Percentiles rank a stretch among this genome's conserved stretches.
Conservation (phyloP, 2,329 filamentous ascomycete species). For the Fusarium sp. region DNA sequence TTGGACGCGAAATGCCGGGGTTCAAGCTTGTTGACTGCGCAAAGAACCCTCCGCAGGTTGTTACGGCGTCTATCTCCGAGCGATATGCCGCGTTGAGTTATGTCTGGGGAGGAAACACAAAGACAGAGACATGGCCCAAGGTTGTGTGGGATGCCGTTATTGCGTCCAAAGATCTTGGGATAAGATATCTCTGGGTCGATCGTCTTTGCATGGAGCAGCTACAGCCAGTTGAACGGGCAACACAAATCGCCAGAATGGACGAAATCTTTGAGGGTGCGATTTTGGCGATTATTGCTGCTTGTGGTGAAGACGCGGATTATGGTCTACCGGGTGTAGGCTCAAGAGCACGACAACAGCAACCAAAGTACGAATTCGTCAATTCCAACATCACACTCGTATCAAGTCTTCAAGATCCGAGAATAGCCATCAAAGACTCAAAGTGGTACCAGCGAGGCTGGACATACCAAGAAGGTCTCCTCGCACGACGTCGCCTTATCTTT, state of each 20-base stretch:
- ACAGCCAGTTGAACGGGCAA: slow-evolving; percentile 40
- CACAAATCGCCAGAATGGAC: slow-evolving; percentile 53
- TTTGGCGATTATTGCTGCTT: slow-evolving; percentile 54
- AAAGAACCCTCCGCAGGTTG: slow-evolving; percentile 47
- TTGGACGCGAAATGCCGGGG: slow-evolving; percentile 44
- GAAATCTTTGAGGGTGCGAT: slow-evolving; percentile 51
- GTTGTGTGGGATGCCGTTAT: slow-evolving; percentile 49
- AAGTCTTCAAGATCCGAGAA: slow-evolving; percentile 47
- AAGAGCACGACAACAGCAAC: slow-evolving; percentile 44
- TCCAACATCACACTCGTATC: slow-evolving; percentile 50
- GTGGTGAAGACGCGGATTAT: slow-evolving; percentile 48
- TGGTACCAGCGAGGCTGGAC: slow-evolving; percentile 55
- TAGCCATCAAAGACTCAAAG: slow-evolving; percentile 47
- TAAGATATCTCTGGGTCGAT: slow-evolving; percentile 55
- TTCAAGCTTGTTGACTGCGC: slow-evolving; percentile 52
- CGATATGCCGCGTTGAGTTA: slow-evolving; percentile 52
- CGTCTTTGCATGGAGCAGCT: slow-evolving; percentile 50
- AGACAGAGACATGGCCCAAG: slow-evolving; percentile 46
- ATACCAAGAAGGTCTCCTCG: slow-evolving; percentile 54
- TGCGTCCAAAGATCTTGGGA: slow-evolving; percentile 48
- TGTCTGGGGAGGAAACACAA: slow-evolving; percentile 50
- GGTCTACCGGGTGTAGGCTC: slow-evolving; percentile 52
- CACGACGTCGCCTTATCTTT: slow-evolving; percentile 53
- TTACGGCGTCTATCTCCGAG: slow-evolving; percentile 45
- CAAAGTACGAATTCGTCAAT: slow-evolving; percentile 49